These are phyloP conservation scores for Apophysomyces elegans DNA, from an alignment of 371 early-diverging fungal species.

Conservation along the genomic window DNA sequence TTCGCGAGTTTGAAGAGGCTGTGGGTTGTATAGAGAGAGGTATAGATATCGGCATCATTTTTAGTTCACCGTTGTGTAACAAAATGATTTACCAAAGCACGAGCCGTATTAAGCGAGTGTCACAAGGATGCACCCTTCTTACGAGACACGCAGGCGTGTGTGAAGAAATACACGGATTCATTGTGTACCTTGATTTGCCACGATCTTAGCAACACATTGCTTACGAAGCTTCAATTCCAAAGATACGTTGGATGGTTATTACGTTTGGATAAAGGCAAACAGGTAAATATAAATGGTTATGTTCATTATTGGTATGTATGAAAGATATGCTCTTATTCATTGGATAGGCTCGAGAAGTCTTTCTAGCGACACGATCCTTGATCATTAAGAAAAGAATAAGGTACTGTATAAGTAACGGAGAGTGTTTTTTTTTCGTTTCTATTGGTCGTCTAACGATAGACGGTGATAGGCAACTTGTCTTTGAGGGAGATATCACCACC, in stretches of 20 bases:
- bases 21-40: conserved; percentile 75
- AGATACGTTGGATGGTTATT: conserved; percentile 81
- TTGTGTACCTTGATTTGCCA: conserved; percentile 68
- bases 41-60: conserved; percentile 16
- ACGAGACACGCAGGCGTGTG: conserved; percentile 52
- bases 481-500: conserved; percentile 84
- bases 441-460: background rate
- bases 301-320: too few relatives aligned
- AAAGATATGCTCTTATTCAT: background rate
- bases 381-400: conserved; percentile 81
- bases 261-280: conserved; percentile 77
- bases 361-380: conserved; percentile 72
- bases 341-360: conserved; percentile 75
- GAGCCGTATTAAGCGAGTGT: conserved; percentile 36
- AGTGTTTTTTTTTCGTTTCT: background rate
- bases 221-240: conserved; percentile 80
- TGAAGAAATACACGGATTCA: conserved; percentile 68
- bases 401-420: conserved; percentile 22
- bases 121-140: conserved; percentile 51
- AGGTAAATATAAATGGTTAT: conserved; percentile 38
- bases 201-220: conserved; percentile 80
- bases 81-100: conserved; percentile 30
- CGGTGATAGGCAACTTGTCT: conserved; percentile 69
- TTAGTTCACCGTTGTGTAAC: background rate
- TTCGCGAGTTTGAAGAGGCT: conserved; percentile 85